Evolutionary conservation across 768 basidiomycete genomes (phyloP), one percentile per base, ranked within the genome.

Genomic region (Pleurotus djamor): DNA sequence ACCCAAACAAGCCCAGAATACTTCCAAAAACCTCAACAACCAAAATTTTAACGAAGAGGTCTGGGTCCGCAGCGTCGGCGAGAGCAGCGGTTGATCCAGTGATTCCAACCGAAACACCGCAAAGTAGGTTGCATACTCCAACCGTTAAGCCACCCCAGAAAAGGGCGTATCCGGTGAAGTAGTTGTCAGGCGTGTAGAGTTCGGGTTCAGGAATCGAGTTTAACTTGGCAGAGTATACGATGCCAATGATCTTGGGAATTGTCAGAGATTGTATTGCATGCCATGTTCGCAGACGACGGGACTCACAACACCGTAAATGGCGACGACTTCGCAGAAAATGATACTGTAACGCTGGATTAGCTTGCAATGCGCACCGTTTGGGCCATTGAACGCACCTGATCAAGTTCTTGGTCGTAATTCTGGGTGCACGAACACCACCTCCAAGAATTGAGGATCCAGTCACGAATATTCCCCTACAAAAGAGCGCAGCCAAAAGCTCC

Each of bases 271-370:
- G 59, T 47, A 52, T 47, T 50, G 50, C 47, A 52, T 7, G 52
- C 47, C 9, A 13, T 2, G n/a, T 41, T 21, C 48, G 48, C 4
- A 38, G 55, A 44, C 49, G 32, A 14, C 51, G 50, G 16, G 45
- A 81, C 90, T 60, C 74, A 95, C 93, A 55, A 94, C 92, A 59
- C 92, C 97, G 76, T 98, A 98, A 69, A 99, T 98, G 60, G 96
- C 97, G 33, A 99, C 96, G 68, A 98, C 97, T 78, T 98, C 96
- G 73, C 96, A 98, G 81, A 98, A 98, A 68, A 99, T 98, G 78
- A 98, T 94, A 65, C 96, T 98, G 67, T 8, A 47, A 5, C 3
- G 45, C 21, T 28, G 21, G 21, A 28, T 28, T 28, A 28, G 21
- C 21, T 28, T 28, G 21, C 21, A 28, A 28, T 28, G 21, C 21